These are phyloP conservation scores for Fusarium hainanense DNA, from an alignment of 2,329 filamentous ascomycete genomes.

Conservation along the genomic window DNA sequence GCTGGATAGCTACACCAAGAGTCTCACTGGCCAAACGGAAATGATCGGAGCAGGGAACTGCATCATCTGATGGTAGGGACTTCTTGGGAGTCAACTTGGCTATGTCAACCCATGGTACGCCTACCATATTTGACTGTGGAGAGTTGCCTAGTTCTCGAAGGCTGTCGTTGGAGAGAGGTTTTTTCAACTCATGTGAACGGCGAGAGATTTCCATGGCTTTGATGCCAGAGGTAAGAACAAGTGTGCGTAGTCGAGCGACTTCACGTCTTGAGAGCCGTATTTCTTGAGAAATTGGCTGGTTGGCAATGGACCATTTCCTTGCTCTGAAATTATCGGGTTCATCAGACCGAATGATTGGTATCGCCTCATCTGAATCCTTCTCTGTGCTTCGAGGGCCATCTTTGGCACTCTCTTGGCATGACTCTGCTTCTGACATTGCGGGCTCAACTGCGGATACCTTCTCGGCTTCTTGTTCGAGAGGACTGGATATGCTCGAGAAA, in stretches of 20 bases:
- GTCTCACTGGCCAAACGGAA: slow-evolving; percentile 66
- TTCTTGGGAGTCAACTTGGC: slow-evolving; percentile 54
- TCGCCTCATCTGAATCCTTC: slow-evolving; percentile 51
- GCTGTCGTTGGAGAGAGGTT: slow-evolving; percentile 47
- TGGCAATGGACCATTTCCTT: slow-evolving; percentile 65
- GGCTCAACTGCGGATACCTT: slow-evolving; percentile 42
- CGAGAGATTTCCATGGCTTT: slow-evolving; percentile 85
- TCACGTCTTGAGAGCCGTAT: slow-evolving; percentile 72
- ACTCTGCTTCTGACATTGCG: slow-evolving; percentile 56
- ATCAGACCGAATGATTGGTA: slow-evolving; percentile 44
- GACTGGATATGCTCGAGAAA: slow-evolving; percentile 56
- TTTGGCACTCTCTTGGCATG: slow-evolving; percentile 44
- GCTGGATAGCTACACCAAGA: slow-evolving; percentile 59
- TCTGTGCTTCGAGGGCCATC: slow-evolving; percentile 50
- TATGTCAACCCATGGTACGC: slow-evolving; percentile 57
- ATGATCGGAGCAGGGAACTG: slow-evolving; percentile 56
- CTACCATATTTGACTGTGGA: slow-evolving; percentile 34
- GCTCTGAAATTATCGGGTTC: slow-evolving; percentile 43
- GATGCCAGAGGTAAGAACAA: slow-evolving; percentile 86
- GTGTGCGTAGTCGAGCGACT: slow-evolving; percentile 78
- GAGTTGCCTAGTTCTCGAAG: slow-evolving; percentile 38
- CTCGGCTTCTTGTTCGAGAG: slow-evolving; percentile 47
- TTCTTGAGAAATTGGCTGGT: slow-evolving; percentile 54
- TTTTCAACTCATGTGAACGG: slow-evolving; percentile 65
- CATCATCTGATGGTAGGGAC: slow-evolving; percentile 48